Base-by-base conservation (phyloP, 2,329 filamentous ascomycete species). In the Ophiostoma australiae region DNA sequence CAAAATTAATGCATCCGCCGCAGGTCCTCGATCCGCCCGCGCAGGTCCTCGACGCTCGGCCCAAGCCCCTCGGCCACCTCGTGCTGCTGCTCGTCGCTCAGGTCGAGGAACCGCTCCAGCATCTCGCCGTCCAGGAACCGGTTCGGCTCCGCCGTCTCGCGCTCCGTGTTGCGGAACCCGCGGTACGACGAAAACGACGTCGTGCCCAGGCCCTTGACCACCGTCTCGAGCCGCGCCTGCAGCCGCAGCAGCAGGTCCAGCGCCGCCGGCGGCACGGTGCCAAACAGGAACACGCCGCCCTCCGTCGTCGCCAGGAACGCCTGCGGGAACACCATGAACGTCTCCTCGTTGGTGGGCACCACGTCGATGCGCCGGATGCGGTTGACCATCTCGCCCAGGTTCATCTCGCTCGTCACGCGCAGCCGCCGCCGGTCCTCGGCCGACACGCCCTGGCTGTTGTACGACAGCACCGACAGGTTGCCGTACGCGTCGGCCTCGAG, bases 231-330 rank as follows among this genome's bases (percentile, higher is more conserved):
- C 52, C 85, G 87, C 0, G 83, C 81, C 78, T 99, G 95, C 70
- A 99, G 87, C 0, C 87, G 88, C 80, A 97, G 90, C 35, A 99
- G 85, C 15, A 97, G 83, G 75, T 97, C 91, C 77, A 93, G 90
- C 70, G 91, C 88, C 4, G 85, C 79, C 0, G 90, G 84, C 3
- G 89, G 84, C 74, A 99, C 93, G 7, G 91, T 86, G 0, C 91
- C 93, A 76, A 95, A 94, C 74, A 99, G 87, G 79, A 97, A 97
- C 68, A 99, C 90, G 0, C 91, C 91, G 35, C 95, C 95, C 79
- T 98, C 94, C 67, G 94, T 94, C 70, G 95, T 98, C 72, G 87
- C 94, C 69, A 98, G 81, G 78, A 98, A 97, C 27, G 95, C 95
- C 76, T 87, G 89, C 0, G 95, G 94, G 8, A 90, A 82, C 8